Conservation (phyloP, 73 alveolate species). For the Effrenium voratum region DNA sequence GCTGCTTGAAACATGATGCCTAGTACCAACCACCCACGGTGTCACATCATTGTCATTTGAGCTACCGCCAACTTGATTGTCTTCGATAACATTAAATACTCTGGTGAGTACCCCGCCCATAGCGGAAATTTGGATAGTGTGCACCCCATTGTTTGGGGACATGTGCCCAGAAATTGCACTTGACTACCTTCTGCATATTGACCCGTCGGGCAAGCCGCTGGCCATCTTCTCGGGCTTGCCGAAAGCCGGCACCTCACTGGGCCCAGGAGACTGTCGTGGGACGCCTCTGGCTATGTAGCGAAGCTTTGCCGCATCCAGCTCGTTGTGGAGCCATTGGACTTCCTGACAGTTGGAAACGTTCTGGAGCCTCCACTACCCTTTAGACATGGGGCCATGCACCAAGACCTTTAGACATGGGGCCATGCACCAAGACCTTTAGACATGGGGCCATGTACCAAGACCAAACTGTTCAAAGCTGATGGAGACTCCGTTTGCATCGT, state of each 20-base stretch:
- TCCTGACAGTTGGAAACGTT: not conserved
- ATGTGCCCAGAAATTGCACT: not conserved
- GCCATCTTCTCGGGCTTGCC: constrained; percentile 36
- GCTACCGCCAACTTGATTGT: not conserved
- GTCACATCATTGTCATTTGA: no score
- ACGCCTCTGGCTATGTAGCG: not conserved
- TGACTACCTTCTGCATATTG: not conserved
- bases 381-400: not conserved
- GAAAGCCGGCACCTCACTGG: constrained; percentile 51
- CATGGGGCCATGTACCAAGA: not conserved
- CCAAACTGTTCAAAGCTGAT: not conserved
- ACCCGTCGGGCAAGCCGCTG: not conserved
- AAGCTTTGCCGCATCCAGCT: constrained; percentile 25
- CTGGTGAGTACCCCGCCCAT: not conserved
- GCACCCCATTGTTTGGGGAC: not conserved
- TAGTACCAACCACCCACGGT: no score
- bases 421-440: no score
- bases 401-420: not conserved
- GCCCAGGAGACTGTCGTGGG: constrained; percentile 44
- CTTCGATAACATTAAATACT: not conserved
- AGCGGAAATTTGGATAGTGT: not conserved
- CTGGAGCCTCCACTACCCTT: not conserved
- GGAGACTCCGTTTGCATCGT: not conserved
- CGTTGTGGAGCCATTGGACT: constrained; percentile 16
- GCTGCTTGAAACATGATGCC: not conserved